Percentiles rank a stretch among this genome's conserved stretches.
Evolutionary conservation across 106 monocot species (phyloP).

Genomic region (Dendrobium chrysotoxum): DNA sequence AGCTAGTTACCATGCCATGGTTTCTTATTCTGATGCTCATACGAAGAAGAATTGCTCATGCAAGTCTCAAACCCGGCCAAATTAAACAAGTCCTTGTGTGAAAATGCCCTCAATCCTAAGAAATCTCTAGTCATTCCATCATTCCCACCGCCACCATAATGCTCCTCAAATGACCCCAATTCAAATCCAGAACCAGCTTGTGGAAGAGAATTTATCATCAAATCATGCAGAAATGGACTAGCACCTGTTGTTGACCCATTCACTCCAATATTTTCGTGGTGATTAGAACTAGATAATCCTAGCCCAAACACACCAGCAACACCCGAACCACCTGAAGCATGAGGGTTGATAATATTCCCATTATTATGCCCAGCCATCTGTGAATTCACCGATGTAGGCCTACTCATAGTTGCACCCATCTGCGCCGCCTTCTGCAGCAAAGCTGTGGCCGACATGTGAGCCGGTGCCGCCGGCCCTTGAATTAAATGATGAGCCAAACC

Average conservation of each 20-base stretch:
- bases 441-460: constrained; percentile 58
- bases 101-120: constrained; percentile 55
- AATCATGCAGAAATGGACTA: background rate
- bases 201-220: constrained; percentile 6
- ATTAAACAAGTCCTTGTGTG: constrained; percentile 46
- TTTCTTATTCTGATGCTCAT: constrained; percentile 9
- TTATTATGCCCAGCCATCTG: constrained; percentile 7
- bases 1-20: background rate
- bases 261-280: background rate
- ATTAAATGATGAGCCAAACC: background rate
- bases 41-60: constrained; percentile 15
- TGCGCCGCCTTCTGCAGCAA: constrained; percentile 61
- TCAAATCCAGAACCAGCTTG: background rate
- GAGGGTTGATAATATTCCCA: too few relatives aligned
- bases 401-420: constrained; percentile 53
- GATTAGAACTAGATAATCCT: background rate
- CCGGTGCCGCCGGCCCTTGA: background rate
- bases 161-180: background rate
- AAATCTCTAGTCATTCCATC: constrained; percentile 64
- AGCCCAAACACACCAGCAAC: background rate
- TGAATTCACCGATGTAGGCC: background rate
- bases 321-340: background rate
- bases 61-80: constrained; percentile 39
- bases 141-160: constrained; percentile 2
- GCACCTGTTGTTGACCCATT: background rate